Percentiles rank a stretch among this genome's conserved stretches.
Evolutionary conservation across 164 flowering plant genomes (phyloP).

Genomic region (Annona squamosa): DNA sequence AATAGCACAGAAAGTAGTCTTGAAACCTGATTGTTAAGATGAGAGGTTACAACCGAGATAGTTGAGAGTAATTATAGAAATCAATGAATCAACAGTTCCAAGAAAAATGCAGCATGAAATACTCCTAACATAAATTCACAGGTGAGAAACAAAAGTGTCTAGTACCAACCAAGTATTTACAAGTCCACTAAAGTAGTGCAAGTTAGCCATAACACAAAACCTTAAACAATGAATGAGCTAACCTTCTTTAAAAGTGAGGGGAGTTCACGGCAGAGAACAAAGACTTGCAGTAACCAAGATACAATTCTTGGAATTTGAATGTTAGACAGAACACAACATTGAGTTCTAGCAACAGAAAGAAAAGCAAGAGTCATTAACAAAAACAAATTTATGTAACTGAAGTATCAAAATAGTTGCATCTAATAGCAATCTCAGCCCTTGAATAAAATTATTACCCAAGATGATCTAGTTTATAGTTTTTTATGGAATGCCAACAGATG

Average conservation of each 20-base stretch:
- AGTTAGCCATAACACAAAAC: background rate
- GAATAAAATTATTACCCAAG: constrained; percentile 35
- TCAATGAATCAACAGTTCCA: background rate
- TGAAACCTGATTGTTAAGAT: constrained; percentile 51
- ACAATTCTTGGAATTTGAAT: constrained; percentile 35
- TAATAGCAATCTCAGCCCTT: background rate
- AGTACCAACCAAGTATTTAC: background rate
- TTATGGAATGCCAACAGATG: constrained; percentile 54
- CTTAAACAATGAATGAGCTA: background rate
- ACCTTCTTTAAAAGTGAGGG: constrained; percentile 79
- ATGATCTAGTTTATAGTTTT: constrained; percentile 23
- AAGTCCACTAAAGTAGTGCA: background rate
- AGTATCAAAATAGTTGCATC: background rate
- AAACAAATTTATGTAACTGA: too few relatives aligned
- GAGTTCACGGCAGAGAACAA: constrained; percentile 64
- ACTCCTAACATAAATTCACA: background rate
- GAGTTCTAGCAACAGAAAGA: constrained; percentile 27
- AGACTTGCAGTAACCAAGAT: constrained; percentile 57
- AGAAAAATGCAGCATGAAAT: background rate
- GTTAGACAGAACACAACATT: constrained; percentile 37
- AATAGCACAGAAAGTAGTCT: constrained; percentile 59
- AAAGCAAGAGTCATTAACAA: constrained; percentile 2
- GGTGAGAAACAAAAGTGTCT: background rate
- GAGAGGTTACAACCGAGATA: background rate
- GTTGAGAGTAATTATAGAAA: background rate